These are phyloP conservation scores for Pythium insidiosum DNA, from an alignment of 352 stramenopile species.

Conservation along the genomic window DNA sequence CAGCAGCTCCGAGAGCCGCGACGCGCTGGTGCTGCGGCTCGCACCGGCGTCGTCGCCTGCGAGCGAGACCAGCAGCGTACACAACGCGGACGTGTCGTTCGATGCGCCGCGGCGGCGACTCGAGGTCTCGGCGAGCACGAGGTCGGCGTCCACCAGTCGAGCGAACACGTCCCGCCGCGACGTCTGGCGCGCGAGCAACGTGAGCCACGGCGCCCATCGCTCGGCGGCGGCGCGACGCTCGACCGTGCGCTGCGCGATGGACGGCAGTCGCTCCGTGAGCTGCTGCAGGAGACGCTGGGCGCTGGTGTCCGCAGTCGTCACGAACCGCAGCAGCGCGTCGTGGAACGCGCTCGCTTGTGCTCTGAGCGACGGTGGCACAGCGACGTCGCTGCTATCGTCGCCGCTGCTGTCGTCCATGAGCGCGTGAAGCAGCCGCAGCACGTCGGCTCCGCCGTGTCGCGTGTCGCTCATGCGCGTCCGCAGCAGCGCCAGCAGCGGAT, in stretches of 20 bases:
- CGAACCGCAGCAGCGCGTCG: not conserved
- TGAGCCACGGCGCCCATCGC: too few relatives aligned
- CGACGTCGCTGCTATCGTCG: not conserved
- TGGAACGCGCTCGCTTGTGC: not conserved
- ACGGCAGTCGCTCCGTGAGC: conserved; percentile 46
- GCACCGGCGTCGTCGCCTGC: too few relatives aligned
- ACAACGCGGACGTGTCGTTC: too few relatives aligned
- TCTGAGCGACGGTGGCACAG: too few relatives aligned
- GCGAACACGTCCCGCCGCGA: conserved; percentile 39
- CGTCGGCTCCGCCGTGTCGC: too few relatives aligned
- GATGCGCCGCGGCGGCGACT: too few relatives aligned
- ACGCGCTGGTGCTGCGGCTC: too few relatives aligned
- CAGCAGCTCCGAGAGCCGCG: too few relatives aligned
- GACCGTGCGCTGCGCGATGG: conserved; percentile 35
- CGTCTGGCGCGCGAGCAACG: conserved; percentile 11
- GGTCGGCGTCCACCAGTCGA: conserved; percentile 15
- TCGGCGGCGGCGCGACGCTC: conserved; percentile 11
- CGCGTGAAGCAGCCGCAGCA: not conserved
- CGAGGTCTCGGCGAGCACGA: too few relatives aligned
- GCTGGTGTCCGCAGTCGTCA: not conserved
- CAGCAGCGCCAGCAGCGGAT: too few relatives aligned
- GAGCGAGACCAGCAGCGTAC: too few relatives aligned
- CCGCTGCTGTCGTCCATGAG: not conserved
- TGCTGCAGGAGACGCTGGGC: conserved; percentile 19
- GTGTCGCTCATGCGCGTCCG: too few relatives aligned